Evolutionary conservation across 176 grass and related monocot genomes (phyloP), one percentile per base, ranked within the genome.

Genomic region (Dendrocalamus sinicus): DNA sequence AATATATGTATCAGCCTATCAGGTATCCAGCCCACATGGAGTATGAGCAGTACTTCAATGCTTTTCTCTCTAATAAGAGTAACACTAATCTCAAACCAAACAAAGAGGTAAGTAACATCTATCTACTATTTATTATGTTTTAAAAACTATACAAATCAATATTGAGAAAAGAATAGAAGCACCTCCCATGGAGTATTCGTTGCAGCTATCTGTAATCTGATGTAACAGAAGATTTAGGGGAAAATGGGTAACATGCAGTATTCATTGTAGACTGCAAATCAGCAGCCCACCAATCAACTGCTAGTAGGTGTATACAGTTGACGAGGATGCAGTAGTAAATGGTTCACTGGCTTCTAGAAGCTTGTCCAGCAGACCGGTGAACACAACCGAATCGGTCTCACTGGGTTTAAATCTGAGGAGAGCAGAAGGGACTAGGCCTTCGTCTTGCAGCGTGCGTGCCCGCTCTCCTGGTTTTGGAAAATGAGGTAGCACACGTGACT

Each of bases 341-440:
- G 89, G 96, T 60, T 94, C 88, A 9, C 88, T 92, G 57, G 90
- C 72, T 75, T 86, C 79, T 19, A 99, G 90, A 66, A 99, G 92
- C 70, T 85, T 83, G 78, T 91, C 79, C 30, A 84, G 84, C 67
- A 96, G 84, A 86, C 94, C 96, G 4, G 90, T 92, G 86, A 91
- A 99, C 52, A 85, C 28, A 43, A 85, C 23, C 0, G 88, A 89
- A 86, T 94, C 88, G 0, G 93, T 96, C 85, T 99, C 94, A 44
- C 79, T 65, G 10, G 96, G 84, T 72, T 77, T 94, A 85, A 99
- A 96, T 82, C 89, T 99, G 70, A 99, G 81, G 8, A 92, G 86
- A 2, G 92, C 90, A 17, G 94, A 96, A 61, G 93, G 94, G 45
- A 94, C 92, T 22, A 99, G 85, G 16, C 89, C 90, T 62, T 96